Evolutionary conservation across 306 rosid species (phyloP), one percentile per base, ranked within the genome.

Genomic region (Echinosophora koreensis): DNA sequence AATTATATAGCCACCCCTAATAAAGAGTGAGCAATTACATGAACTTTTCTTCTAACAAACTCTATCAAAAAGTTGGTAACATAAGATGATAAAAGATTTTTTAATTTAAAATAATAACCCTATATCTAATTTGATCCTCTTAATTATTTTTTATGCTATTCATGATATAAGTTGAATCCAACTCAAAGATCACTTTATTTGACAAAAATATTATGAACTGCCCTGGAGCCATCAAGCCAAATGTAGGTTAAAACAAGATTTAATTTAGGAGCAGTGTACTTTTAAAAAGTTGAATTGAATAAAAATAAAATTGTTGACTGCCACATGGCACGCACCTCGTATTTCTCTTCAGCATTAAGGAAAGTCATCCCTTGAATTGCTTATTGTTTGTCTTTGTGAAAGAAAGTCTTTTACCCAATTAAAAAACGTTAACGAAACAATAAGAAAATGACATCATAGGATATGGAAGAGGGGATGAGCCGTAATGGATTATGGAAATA

Each of bases 321-420:
- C 56, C 70, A 35, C 69, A 30, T 15, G 58, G 47, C 54, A 42
- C 7, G 18, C 57, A 15, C 12, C 18, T 46, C 4, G 38, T 60
- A 47, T 49, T 6, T 49, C 27, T 61, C 79, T 60, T 61, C 14
- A 32, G 7, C 0, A 74, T 9, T 63, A 75, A 76, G 73, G 22
- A 22, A 22, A 63, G 55, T 12, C 22, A 15, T 22, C 38, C 15
- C 8, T 59, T 28, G 6, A 46, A 35, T 34, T 49, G 18, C 17
- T 61, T 32, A 35, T 2, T 35, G 0, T 22, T 22, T 22, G 37
- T 15, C 35, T 34, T 52, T 51, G 8, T 22, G 22, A 22, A 52
- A 5, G 6, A 12, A 49, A 11, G 10, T 49, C 13, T 32, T 73
- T 73, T 46, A 30, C 16, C 57, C 13, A 47, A 37, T 34, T n/a